Percentiles rank a stretch among this genome's conserved stretches.
Conservation (phyloP, 306 rosid genomes). For the Pterocarpus macrocarpus region DNA sequence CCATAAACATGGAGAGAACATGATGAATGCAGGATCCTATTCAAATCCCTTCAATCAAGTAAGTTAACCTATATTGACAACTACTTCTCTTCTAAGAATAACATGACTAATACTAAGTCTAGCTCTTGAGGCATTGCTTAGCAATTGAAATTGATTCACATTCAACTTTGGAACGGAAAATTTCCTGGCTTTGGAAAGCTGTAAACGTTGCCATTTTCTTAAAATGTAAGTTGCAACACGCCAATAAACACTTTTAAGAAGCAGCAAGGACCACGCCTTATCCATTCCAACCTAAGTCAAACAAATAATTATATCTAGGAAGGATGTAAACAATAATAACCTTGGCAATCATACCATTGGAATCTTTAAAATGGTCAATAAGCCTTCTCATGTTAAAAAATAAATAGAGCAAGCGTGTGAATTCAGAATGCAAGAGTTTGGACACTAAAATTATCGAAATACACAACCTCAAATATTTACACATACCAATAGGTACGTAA, state of each 20-base stretch:
- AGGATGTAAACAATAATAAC: constrained; percentile 18
- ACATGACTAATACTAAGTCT: neutral
- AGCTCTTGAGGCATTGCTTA: neutral
- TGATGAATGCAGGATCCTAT: constrained; percentile 5
- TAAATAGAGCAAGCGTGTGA: constrained; percentile 5
- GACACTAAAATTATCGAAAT: constrained; percentile 43
- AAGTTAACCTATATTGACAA: neutral
- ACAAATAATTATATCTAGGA: constrained; percentile 15
- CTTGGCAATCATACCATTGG: constrained; percentile 11
- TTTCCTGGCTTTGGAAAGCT: no score
- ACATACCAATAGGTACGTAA: constrained; percentile 47
- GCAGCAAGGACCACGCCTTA: neutral
- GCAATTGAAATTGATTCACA: neutral
- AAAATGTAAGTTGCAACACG: no score
- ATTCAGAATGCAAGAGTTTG: constrained; percentile 25
- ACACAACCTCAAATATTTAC: constrained; percentile 46
- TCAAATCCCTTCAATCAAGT: constrained; percentile 5
- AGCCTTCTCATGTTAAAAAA: constrained; percentile 15
- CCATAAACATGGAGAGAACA: neutral
- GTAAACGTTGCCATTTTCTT: no score
- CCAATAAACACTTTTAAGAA: no score
- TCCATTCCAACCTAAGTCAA: neutral
- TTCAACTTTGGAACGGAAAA: neutral
- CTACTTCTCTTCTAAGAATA: neutral
- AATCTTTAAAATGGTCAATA: constrained; percentile 26